phyloP scores from a whole-genome alignment of 1,284 basidiomycete genomes.

The Ustilago bromivora region DNA sequence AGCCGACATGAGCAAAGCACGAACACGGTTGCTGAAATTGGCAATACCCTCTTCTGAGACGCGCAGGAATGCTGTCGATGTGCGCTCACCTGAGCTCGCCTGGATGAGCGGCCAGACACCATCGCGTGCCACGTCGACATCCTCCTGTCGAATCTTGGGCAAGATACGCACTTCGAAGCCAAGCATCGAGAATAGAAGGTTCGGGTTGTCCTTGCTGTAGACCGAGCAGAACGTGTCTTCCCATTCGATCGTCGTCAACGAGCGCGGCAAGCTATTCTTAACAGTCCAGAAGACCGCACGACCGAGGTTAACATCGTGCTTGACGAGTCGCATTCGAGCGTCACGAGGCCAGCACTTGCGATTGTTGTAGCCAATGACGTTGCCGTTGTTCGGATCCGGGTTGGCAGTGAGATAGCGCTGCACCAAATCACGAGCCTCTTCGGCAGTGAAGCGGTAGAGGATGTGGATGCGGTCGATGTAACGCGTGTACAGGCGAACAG shows the following conservation, averaged over 20 bases:
- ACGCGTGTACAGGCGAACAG: slow-evolving; percentile 68
- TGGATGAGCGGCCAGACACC: slow-evolving; percentile 94
- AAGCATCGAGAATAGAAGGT: slow-evolving; percentile 96
- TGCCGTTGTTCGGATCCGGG: slow-evolving; percentile 98
- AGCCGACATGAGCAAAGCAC: slow-evolving; percentile 98
- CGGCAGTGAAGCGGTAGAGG: slow-evolving; percentile 97
- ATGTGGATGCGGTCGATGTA: slow-evolving; percentile 72
- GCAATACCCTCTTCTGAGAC: slow-evolving; percentile 92
- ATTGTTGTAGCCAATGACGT: slow-evolving; percentile 99
- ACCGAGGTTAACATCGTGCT: slow-evolving; percentile 98
- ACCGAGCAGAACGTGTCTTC: slow-evolving; percentile 74
- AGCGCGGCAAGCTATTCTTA: slow-evolving; percentile 94
- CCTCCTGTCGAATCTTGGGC: slow-evolving; percentile 92
- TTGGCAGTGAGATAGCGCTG: slow-evolving; percentile 96
- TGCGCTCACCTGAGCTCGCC: slow-evolving; percentile 97
- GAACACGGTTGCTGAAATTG: slow-evolving; percentile 74
- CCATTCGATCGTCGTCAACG: slow-evolving; percentile 98
- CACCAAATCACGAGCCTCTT: slow-evolving; percentile 96
- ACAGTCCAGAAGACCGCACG: slow-evolving; percentile 99
- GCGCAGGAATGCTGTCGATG: slow-evolving; percentile 95
- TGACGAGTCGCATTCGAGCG: slow-evolving; percentile 98
- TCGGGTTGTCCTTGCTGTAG: slow-evolving; percentile 97
- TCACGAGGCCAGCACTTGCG: slow-evolving; percentile 99
- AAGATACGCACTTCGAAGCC: slow-evolving; percentile 97
- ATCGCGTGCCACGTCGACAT: slow-evolving; percentile 96